Evolutionary conservation across 202 grass and related monocot genomes (phyloP), one percentile per base, ranked within the genome.

Genomic region (Zizania palustris): DNA sequence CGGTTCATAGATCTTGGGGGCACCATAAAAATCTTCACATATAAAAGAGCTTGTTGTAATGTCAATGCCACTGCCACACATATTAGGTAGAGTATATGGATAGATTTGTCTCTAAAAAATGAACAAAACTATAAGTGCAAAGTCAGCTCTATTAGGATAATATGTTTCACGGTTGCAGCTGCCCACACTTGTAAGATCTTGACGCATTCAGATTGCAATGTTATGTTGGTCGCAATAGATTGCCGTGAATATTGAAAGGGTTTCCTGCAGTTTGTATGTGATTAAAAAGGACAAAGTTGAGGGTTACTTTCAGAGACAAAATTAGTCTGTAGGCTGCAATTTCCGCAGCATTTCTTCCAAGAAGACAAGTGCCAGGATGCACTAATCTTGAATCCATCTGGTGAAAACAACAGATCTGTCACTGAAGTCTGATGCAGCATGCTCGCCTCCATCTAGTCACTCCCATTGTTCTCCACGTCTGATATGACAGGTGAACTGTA

Each of bases 101-200:
- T 65, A 21, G 1, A 53, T 76, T 40, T 76, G 33, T 28, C 22
- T 21, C 10, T 42, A 42, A 19, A 40, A 58, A 77, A 54, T 18
- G 14, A 28, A 74, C 44, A 82, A 41, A 7, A 2, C 39, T 75
- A 2, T 28, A 38, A 41, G 49, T 14, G 18, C 53, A 69, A 60
- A 50, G 72, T 70, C 81, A 70, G 62, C 56, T 76, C 16, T 0
- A 5, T 9, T 9, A 42, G 39, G 36, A 63, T 35, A 61, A 44
- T 41, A 10, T 76, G 68, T 69, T 38, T 76, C 9, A n/a, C 11
- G 65, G 18, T 38, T 73, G 19, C 43, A 65, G 20, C 66, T 51
- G 19, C 46, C 57, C n/a, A 33, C 43, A 14, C 64, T 10, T 20
- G 56, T 15, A 20, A 55, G 56, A 43, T 71, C 28, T 63, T 84